phyloP scores from a whole-genome alignment of 129 eudicot genomes.

The Flaveria sonorensis region DNA sequence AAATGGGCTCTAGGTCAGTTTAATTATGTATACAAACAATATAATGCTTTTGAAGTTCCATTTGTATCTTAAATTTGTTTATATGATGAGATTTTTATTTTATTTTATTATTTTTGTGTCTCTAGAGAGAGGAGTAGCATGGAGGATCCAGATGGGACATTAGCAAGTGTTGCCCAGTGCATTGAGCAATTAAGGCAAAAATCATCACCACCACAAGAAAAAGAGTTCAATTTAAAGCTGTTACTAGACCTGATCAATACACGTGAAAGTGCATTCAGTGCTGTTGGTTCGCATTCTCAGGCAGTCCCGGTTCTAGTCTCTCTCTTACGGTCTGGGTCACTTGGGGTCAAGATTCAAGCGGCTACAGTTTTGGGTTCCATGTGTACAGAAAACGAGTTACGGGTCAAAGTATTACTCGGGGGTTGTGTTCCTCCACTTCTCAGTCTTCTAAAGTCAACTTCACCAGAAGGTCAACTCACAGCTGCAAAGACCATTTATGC shows the following conservation, averaged over 20 bases:
- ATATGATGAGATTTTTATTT: neutral
- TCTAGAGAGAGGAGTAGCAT: slow-evolving; percentile 83
- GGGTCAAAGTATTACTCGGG: slow-evolving; percentile 92
- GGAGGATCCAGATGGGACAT: slow-evolving; percentile 99
- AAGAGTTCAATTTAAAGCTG: slow-evolving; percentile 73
- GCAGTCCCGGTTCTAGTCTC: slow-evolving; percentile 99
- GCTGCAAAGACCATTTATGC: slow-evolving; percentile 93
- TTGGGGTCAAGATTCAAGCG: slow-evolving; percentile 85
- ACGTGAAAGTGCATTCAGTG: slow-evolving; percentile 95
- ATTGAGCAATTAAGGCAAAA: slow-evolving; percentile 93
- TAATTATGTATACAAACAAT: slow-evolving; percentile 1
- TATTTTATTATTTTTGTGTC: neutral
- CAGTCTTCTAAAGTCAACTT: slow-evolving; percentile 84
- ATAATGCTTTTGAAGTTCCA: slow-evolving; percentile 16
- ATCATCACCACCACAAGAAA: slow-evolving; percentile 80
- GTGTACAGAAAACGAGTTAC: slow-evolving; percentile 91
- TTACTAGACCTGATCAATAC: slow-evolving; percentile 81
- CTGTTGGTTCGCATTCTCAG: slow-evolving; percentile 98
- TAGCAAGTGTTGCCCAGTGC: slow-evolving; percentile 98
- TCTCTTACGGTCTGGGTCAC: slow-evolving; percentile 93
- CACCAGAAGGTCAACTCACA: slow-evolving; percentile 92
- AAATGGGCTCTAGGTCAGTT: slow-evolving; percentile 73
- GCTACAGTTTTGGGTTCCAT: slow-evolving; percentile 91
- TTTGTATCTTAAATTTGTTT: slow-evolving; percentile 13
- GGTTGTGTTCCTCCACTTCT: slow-evolving; percentile 99